phyloP scores from a whole-genome alignment of 306 rosid species.

The Rubus idaeus region DNA sequence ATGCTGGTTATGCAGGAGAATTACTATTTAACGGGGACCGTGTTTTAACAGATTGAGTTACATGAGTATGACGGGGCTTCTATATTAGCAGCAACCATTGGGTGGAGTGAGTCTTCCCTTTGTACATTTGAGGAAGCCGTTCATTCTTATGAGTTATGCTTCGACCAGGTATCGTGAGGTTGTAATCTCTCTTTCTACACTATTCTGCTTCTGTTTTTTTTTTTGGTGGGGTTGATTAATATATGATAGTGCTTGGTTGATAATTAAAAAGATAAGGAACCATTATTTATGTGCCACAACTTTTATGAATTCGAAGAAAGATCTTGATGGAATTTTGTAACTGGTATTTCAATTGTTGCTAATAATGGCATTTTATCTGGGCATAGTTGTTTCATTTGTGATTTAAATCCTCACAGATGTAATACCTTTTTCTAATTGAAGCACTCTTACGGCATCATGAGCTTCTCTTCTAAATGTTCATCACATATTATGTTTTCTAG shows the following conservation, averaged over 20 bases:
- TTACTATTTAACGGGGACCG: neutral
- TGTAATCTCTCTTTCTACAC: slow-evolving; percentile 4
- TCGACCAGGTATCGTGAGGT: slow-evolving; percentile 60
- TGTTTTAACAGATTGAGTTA: slow-evolving; percentile 69
- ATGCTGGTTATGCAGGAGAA: neutral
- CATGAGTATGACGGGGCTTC: slow-evolving; percentile 73
- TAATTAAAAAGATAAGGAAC: neutral
- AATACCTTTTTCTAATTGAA: neutral
- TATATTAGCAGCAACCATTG: slow-evolving; percentile 71
- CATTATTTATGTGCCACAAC: neutral
- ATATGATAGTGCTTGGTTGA: neutral
- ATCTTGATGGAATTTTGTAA: neutral
- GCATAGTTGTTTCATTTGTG: neutral
- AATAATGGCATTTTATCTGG: neutral
- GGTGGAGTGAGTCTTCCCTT: slow-evolving; percentile 70
- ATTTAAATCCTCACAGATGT: neutral
- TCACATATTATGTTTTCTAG: neutral
- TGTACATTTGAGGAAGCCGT: slow-evolving; percentile 64
- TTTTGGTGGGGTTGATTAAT: neutral
- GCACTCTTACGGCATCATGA: neutral
- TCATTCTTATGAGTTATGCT: slow-evolving; percentile 52
- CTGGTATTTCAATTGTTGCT: neutral
- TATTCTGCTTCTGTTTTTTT: slow-evolving; percentile 10
- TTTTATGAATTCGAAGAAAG: neutral
- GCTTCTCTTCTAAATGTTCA: neutral